phyloP scores from a whole-genome alignment of 1,284 basidiomycete genomes.

The Cryptococcus wingfieldii region DNA sequence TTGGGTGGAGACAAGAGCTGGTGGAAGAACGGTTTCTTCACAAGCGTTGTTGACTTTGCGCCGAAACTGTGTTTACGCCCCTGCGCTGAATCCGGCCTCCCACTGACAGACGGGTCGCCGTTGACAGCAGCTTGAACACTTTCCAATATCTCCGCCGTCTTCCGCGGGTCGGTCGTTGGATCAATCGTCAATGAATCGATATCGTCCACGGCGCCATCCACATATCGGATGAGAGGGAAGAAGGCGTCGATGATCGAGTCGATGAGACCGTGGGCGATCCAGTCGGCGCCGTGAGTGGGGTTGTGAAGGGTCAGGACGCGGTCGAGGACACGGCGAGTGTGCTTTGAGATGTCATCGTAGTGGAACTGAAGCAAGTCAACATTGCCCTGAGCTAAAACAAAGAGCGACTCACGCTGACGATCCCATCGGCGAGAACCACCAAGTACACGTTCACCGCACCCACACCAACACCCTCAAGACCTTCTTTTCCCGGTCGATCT shows the following conservation, averaged over 20 bases:
- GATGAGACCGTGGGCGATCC: slow-evolving; percentile 89
- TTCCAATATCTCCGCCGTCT: slow-evolving; percentile 11
- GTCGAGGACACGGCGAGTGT: slow-evolving; percentile 72
- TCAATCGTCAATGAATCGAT: slow-evolving; percentile 67
- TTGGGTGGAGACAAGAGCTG: background rate
- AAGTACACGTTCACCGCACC: slow-evolving; percentile 84
- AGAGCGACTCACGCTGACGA: slow-evolving; percentile 66
- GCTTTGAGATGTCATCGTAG: slow-evolving; percentile 85
- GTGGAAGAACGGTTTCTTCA: too few relatives aligned
- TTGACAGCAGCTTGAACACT: background rate
- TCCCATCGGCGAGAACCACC: slow-evolving; percentile 83
- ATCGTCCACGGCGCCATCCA: slow-evolving; percentile 75
- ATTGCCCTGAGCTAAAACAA: too few relatives aligned
- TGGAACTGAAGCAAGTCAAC: slow-evolving; percentile 63
- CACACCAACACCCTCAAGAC: slow-evolving; percentile 59
- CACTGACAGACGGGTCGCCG: too few relatives aligned
- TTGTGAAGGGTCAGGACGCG: slow-evolving; percentile 55
- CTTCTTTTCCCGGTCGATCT: slow-evolving; percentile 56
- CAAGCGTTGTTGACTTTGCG: too few relatives aligned
- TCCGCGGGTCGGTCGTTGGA: slow-evolving; percentile 34
- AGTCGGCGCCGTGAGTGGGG: slow-evolving; percentile 67
- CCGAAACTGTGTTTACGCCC: background rate
- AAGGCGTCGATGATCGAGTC: slow-evolving; percentile 94
- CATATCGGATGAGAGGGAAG: slow-evolving; percentile 77
- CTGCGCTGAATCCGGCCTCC: background rate